Evolutionary conservation across 1,284 basidiomycete species (phyloP).

Genomic region (Leccinum laetum): DNA sequence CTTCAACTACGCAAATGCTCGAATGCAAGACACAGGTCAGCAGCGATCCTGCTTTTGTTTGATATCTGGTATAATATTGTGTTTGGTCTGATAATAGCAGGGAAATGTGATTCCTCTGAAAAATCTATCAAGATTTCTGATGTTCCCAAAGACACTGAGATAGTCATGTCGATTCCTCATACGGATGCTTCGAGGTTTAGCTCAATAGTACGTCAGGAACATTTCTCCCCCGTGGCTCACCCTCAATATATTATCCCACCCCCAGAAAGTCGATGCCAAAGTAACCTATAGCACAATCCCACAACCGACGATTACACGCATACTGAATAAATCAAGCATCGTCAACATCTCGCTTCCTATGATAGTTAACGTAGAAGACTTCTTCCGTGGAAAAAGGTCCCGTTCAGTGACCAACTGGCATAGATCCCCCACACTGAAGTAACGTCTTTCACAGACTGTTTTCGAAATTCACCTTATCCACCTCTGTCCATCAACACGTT

Average conservation of each 20-base stretch:
- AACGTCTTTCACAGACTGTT: slow-evolving; percentile 53
- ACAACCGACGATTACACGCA: slow-evolving; percentile 54
- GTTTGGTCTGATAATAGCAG: slow-evolving; percentile 12
- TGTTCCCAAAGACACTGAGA: slow-evolving; percentile 42
- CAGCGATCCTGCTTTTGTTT: slow-evolving; percentile 3
- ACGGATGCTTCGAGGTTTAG: slow-evolving; percentile 56
- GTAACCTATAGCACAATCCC: slow-evolving; percentile 61
- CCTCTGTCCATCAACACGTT: slow-evolving; percentile 69
- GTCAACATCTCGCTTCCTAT: slow-evolving; percentile 72
- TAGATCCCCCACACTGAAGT: background rate
- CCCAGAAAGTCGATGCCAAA: slow-evolving; percentile 60
- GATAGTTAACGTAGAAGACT: slow-evolving; percentile 84
- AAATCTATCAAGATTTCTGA: slow-evolving; percentile 47
- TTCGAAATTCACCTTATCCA: slow-evolving; percentile 78
- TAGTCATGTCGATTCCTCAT: slow-evolving; percentile 61
- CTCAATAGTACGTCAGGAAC: slow-evolving; percentile 46
- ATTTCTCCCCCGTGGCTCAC: background rate
- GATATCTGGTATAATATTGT: slow-evolving; percentile 13
- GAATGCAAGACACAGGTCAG: slow-evolving; percentile 40
- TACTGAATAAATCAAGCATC: slow-evolving; percentile 48
- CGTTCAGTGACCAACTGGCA: background rate
- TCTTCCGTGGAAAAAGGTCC: slow-evolving; percentile 73
- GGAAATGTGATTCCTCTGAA: slow-evolving; percentile 36
- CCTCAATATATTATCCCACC: slow-evolving; percentile 6
- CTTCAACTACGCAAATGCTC: slow-evolving; percentile 50